Evolutionary conservation across 352 stramenopile genomes (phyloP), one percentile per base, ranked within the genome.

Genomic region (Phytophthora niederhauseri): DNA sequence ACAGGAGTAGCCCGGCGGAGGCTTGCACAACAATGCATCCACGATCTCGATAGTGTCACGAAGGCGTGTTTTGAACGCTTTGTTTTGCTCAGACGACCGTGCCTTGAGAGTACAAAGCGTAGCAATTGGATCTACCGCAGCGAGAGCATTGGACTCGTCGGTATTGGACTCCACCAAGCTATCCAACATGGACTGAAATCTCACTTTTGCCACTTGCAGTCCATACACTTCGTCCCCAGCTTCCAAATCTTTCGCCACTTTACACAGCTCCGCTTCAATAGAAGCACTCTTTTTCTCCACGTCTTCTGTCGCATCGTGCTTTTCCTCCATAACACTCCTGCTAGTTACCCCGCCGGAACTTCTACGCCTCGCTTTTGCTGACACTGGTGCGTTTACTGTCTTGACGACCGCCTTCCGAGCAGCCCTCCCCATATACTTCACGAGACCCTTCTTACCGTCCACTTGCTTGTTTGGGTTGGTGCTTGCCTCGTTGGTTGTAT

Each of bases 11-110:
- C 68, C 74, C 5, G 64, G 67, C 2, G 77, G 80, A 15, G 82
- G 80, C 34, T 82, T 77, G 54, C 79, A 90, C 2, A 90, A 70
- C 56, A 78, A 66, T 24, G 80, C 78, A 49, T 90, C 80, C 9
- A 88, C 76, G 57, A 90, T 87, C 46, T 75, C 17, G 20, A 90
- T 85, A n/a, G 82, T 70, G 50, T 83, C 80, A 45, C 77, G 80
- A 45, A 90, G 58, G 41, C 82, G 73, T 12, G 76, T 72, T 43
- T 88, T 88, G 61, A 90, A 88, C 28, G 78, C 76, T 38, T 64
- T 66, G 9, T 69, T 84, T 57, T 90, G 76, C 14, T 72, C 70
- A n/a, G 58, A 54, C 4, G 79, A 80, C 45, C 76, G 73, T 6
- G 72, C 61, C 26, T 77, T 68, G 0, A 75, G 54, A 54, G 85